A percentile compares a stretch with the other conserved stretches of the same genome.
These are phyloP conservation scores for Tulasnella sp. DNA, from an alignment of 768 basidiomycete genomes.

Conservation along the genomic window DNA sequence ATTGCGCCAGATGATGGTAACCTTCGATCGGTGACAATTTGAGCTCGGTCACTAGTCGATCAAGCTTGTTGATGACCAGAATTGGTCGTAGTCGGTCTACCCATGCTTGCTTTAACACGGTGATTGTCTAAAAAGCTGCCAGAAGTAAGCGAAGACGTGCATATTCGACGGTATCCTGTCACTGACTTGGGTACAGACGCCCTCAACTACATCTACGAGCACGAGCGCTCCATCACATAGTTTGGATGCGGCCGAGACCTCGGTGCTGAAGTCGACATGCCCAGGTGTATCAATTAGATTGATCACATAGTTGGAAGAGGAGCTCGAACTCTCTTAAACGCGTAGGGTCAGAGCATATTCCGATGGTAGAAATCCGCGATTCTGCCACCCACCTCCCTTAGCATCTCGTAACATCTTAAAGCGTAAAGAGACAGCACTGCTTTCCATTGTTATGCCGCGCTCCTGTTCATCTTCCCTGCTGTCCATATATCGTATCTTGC, in stretches of 20 bases:
- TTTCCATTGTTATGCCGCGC: slow-evolving; percentile 98
- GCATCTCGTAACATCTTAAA: slow-evolving; percentile 67
- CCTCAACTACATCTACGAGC: slow-evolving; percentile 93
- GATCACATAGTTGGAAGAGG: slow-evolving; percentile 63
- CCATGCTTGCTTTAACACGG: slow-evolving; percentile 93
- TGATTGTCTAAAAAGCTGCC: slow-evolving; percentile 57
- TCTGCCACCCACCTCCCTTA: slow-evolving; percentile 44
- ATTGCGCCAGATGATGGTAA: slow-evolving; percentile 82
- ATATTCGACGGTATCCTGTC: background rate
- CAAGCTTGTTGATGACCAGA: slow-evolving; percentile 94
- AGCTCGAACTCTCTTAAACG: slow-evolving; percentile 23
- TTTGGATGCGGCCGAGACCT: slow-evolving; percentile 89
- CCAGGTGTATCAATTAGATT: slow-evolving; percentile 99
- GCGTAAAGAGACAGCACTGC: slow-evolving; percentile 81
- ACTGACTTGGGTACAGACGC: slow-evolving; percentile 91
- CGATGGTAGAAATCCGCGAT: background rate
- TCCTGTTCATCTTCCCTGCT: slow-evolving; percentile 95
- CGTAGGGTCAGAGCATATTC: background rate
- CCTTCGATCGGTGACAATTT: slow-evolving; percentile 85
- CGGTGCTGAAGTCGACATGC: slow-evolving; percentile 96
- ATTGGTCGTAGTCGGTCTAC: slow-evolving; percentile 78
- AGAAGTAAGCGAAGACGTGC: background rate
- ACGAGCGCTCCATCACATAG: slow-evolving; percentile 93
- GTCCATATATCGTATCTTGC: slow-evolving; percentile 92
- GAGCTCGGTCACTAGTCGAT: slow-evolving; percentile 87